Percentiles rank a stretch among this genome's conserved stretches.
Evolutionary conservation across 768 basidiomycete genomes (phyloP).

Genomic region (Termitomyces sp.): DNA sequence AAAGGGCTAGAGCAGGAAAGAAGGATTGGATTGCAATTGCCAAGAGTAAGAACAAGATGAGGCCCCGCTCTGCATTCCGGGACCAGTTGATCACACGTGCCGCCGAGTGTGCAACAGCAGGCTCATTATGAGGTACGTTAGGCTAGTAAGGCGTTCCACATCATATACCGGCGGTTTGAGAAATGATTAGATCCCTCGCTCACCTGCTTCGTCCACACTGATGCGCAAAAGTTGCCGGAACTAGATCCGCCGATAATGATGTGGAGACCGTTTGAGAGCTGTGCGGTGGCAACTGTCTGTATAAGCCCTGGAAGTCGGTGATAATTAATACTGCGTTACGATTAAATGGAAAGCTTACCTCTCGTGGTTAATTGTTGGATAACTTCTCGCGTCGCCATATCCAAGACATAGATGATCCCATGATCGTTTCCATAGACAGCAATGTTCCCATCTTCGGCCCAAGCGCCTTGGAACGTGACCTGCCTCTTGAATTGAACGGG

Average conservation of each 20-base stretch:
- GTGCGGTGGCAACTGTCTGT: neutral
- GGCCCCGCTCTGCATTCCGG: too few relatives aligned
- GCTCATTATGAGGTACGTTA: neutral
- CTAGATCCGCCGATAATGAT: too few relatives aligned
- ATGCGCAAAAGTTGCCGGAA: too few relatives aligned
- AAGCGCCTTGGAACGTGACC: conserved; percentile 2
- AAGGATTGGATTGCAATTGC: too few relatives aligned
- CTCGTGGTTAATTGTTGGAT: neutral
- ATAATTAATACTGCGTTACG: neutral
- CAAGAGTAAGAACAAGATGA: too few relatives aligned
- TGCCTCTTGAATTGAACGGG: neutral
- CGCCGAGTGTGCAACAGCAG: neutral
- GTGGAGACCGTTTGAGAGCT: too few relatives aligned
- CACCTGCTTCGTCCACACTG: too few relatives aligned
- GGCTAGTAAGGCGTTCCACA: neutral
- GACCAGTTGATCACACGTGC: too few relatives aligned
- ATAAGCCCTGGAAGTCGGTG: neutral
- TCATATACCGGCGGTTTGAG: neutral
- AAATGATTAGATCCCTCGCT: neutral
- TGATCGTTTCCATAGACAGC: conserved; percentile 7
- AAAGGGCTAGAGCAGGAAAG: too few relatives aligned
- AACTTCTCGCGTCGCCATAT: neutral
- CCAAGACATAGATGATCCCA: neutral
- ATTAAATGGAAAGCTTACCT: neutral
- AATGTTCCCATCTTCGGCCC: conserved; percentile 7